Percentiles rank a stretch among this genome's conserved stretches.
Conservation (phyloP, 73 alveolate genomes). For the Tetrahymena thermophila region DNA sequence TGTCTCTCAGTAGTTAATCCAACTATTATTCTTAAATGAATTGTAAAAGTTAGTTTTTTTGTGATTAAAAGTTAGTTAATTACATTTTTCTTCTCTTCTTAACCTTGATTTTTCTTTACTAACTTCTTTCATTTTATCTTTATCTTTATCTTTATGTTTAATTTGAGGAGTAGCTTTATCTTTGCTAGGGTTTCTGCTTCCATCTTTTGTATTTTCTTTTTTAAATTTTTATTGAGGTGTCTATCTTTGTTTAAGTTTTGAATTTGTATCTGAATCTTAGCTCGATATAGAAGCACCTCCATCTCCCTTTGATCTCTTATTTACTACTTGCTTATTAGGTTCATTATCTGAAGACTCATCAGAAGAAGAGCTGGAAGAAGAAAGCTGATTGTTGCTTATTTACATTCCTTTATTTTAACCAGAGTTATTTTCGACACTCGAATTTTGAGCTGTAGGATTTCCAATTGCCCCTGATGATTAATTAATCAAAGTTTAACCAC, state of each 20-base stretch:
- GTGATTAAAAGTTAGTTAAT: background rate
- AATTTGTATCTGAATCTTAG: background rate
- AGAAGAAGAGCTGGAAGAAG: background rate
- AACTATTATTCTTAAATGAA: background rate
- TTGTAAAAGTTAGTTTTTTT: background rate
- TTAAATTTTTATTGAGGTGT: background rate
- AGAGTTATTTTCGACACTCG: background rate
- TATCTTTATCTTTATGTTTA: background rate
- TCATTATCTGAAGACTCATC: background rate
- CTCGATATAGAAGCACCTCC: background rate
- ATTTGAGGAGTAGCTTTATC: slow-evolving; percentile 9
- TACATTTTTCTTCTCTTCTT: background rate
- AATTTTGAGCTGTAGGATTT: background rate
- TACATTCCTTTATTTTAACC: background rate
- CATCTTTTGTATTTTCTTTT: background rate
- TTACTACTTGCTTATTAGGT: background rate
- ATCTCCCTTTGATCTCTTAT: background rate
- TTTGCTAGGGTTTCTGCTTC: background rate
- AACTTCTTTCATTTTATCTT: background rate
- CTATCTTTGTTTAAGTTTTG: background rate
- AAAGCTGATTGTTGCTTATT: background rate
- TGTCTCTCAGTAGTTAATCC: background rate
- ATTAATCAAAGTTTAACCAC: background rate
- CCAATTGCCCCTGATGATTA: background rate
- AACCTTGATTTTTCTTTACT: slow-evolving; percentile 4